These are phyloP conservation scores for Saccharomyces hybrid DNA, from an alignment of 1,139 yeast genomes.

Conservation along the genomic window DNA sequence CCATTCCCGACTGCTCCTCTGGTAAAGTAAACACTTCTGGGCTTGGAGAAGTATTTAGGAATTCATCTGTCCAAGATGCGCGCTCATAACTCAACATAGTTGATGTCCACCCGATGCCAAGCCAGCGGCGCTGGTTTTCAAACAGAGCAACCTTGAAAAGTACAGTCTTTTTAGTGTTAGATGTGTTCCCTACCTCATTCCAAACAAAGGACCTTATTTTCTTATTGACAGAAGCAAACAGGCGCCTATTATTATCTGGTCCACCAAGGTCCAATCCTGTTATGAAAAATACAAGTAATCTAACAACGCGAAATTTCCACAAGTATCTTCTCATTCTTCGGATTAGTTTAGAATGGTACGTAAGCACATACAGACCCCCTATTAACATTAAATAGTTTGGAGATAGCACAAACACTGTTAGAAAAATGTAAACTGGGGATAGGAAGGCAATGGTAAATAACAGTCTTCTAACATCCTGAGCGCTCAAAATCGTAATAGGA, in stretches of 20 bases:
- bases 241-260: conserved; percentile 31
- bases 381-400: conserved; percentile 60
- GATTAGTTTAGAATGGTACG: conserved; percentile 81
- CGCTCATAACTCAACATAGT: conserved; percentile 87
- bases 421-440: conserved; percentile 75
- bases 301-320: conserved; percentile 72
- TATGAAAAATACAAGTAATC: conserved; percentile 67
- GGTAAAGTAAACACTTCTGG: conserved; percentile 78
- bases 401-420: conserved; percentile 59
- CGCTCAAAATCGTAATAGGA: conserved; percentile 69
- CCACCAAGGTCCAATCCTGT: conserved; percentile 84
- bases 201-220: conserved; percentile 21
- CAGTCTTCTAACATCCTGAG: conserved; percentile 72
- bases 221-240: conserved; percentile 26
- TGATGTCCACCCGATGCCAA: conserved; percentile 97
- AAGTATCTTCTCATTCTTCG: conserved; percentile 68
- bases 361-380: conserved; percentile 55
- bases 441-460: conserved; percentile 78
- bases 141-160: conserved; percentile 87
- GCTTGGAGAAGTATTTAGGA: conserved; percentile 74
- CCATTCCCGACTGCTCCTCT: conserved; percentile 58
- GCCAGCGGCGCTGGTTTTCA: conserved; percentile 95
- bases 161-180: conserved; percentile 46
- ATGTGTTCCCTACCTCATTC: conserved; percentile 6
- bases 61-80: conserved; percentile 96